These are phyloP conservation scores for Exophiala sp. DNA, from an alignment of 2,329 filamentous ascomycete species.

Conservation along the genomic window DNA sequence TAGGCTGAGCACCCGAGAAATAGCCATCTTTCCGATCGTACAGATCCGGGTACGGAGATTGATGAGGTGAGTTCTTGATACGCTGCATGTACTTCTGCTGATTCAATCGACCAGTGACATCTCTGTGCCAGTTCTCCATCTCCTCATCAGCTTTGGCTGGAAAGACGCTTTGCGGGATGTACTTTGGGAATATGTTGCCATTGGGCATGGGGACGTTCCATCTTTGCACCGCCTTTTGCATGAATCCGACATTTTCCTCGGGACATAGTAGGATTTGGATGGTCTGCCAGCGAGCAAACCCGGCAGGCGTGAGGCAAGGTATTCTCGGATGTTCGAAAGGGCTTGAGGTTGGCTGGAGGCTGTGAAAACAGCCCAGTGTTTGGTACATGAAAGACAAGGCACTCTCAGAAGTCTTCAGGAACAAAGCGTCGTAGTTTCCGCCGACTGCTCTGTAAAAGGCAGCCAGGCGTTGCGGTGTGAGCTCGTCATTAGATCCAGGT, in stretches of 20 bases:
- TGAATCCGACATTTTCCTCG: slow-evolving; percentile 78
- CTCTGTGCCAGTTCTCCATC: slow-evolving; percentile 83
- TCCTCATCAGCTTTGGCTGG: slow-evolving; percentile 69
- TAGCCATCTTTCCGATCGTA: slow-evolving; percentile 25
- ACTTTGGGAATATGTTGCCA: slow-evolving; percentile 59
- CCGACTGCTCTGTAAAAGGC: slow-evolving; percentile 72
- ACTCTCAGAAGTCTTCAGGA: slow-evolving; percentile 67
- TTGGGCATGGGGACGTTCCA: slow-evolving; percentile 74
- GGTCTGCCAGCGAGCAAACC: slow-evolving; percentile 91
- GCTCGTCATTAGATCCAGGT: slow-evolving; percentile 34
- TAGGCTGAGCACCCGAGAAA: slow-evolving; percentile 17
- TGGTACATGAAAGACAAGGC: slow-evolving; percentile 91
- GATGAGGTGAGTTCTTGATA: slow-evolving; percentile 30
- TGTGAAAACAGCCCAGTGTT: slow-evolving; percentile 84
- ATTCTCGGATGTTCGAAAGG: slow-evolving; percentile 72
- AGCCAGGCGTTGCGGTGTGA: slow-evolving; percentile 67
- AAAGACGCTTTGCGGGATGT: slow-evolving; percentile 65
- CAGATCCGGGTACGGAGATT: slow-evolving; percentile 31
- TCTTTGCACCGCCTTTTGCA: slow-evolving; percentile 74
- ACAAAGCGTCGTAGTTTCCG: slow-evolving; percentile 74
- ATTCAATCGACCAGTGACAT: slow-evolving; percentile 67
- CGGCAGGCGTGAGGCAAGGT: slow-evolving; percentile 75
- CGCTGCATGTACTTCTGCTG: slow-evolving; percentile 53
- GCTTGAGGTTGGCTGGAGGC: slow-evolving; percentile 67
- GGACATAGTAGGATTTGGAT: slow-evolving; percentile 85